Evolutionary conservation across 331 rosid genomes (phyloP).

Genomic region (Acacia concinna): DNA sequence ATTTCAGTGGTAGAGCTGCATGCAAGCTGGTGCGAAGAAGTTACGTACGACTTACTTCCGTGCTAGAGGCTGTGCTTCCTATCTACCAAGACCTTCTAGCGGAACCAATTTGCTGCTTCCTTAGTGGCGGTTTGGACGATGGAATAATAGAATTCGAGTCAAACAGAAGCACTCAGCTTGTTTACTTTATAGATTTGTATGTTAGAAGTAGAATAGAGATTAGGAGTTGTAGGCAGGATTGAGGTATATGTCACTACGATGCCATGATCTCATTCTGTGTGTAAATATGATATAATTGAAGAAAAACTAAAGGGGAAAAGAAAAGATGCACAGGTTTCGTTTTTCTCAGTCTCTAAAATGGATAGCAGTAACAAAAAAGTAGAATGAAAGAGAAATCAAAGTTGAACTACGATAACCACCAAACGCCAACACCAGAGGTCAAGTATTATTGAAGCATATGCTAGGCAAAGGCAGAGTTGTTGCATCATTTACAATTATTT

Average conservation of each 20-base stretch:
- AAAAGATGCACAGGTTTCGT: background rate
- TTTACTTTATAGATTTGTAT: conserved; percentile 27
- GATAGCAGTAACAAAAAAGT: background rate
- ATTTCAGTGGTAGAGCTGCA: conserved; percentile 13
- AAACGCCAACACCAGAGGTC: no score
- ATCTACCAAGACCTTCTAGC: background rate
- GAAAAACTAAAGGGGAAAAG: background rate
- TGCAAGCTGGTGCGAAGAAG: conserved; percentile 23
- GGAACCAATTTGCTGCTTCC: background rate
- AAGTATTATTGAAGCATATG: no score
- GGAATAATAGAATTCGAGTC: conserved; percentile 7
- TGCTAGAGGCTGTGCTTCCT: conserved; percentile 14
- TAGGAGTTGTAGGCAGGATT: conserved; percentile 5
- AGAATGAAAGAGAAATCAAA: background rate
- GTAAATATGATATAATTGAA: conserved; percentile 10
- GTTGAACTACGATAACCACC: no score
- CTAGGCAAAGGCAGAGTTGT: no score
- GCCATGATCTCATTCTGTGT: background rate
- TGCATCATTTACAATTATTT: no score
- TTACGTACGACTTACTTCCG: background rate
- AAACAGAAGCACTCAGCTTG: conserved; percentile 25
- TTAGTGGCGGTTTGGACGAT: conserved; percentile 8
- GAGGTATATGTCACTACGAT: background rate
- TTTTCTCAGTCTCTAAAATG: background rate
- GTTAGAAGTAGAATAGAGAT: conserved; percentile 30